Conservation (phyloP, 1,139 yeast genomes). For the Yamadazyma pseudoaaseri region DNA sequence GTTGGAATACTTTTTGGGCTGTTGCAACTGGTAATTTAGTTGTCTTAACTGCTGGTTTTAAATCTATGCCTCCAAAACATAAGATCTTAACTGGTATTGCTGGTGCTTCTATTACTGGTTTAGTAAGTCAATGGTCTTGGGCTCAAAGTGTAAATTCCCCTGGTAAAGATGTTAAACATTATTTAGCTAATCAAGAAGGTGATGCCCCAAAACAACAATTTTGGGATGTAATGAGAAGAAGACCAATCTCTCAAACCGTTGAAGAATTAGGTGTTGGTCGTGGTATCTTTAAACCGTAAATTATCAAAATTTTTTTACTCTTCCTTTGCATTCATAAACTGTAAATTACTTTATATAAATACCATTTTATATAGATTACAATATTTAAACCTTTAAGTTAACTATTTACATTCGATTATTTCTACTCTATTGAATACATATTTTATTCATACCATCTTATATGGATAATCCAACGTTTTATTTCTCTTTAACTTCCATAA, state of each 20-base stretch:
- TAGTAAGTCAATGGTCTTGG: conserved; percentile 42
- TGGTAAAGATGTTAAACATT: conserved; percentile 36
- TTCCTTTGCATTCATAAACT: not conserved
- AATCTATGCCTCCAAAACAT: conserved; percentile 42
- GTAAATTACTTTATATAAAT: not conserved
- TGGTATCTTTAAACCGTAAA: conserved; percentile 43
- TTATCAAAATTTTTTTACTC: not conserved
- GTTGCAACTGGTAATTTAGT: conserved; percentile 44
- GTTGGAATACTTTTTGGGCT: conserved; percentile 50
- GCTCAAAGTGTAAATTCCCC: conserved; percentile 45
- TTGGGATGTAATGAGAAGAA: conserved; percentile 82
- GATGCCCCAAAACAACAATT: conserved; percentile 59
- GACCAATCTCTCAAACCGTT: conserved; percentile 79
- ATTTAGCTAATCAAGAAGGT: conserved; percentile 27
- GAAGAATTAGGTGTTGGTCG: conserved; percentile 72
- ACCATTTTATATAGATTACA: conserved; percentile 1
- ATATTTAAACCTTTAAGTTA: not conserved
- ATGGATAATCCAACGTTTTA: conserved; percentile 78
- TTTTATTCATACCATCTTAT: conserved; percentile 32
- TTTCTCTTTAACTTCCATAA: conserved; percentile 84
- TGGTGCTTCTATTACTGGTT: conserved; percentile 41
- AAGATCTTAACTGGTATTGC: conserved; percentile 41
- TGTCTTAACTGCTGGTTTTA: conserved; percentile 41
- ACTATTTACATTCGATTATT: too few relatives aligned
- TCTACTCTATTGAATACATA: too few relatives aligned